phyloP scores from a whole-genome alignment of 805 yeast species.

The Candida koratica region DNA sequence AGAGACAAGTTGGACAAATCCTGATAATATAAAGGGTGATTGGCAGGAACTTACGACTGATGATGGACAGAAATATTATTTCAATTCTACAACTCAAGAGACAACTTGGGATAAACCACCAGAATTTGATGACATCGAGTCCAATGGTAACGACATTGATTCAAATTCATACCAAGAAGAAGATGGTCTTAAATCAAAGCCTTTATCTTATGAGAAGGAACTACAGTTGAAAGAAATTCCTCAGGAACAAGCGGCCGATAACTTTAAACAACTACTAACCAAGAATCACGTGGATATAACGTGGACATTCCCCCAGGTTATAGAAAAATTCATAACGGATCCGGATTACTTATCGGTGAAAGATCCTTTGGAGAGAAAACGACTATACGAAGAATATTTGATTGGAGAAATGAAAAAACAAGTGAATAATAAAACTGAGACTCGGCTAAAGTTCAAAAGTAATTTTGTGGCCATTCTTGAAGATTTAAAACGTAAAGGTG shows the following conservation, averaged over 20 bases:
- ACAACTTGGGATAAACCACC: constrained; percentile 81
- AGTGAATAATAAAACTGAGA: constrained; percentile 47
- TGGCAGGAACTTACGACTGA: constrained; percentile 49
- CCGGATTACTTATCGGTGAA: constrained; percentile 65
- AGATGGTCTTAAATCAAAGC: constrained; percentile 3
- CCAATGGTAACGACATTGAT: neutral
- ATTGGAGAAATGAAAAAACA: constrained; percentile 42
- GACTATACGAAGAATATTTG: constrained; percentile 62
- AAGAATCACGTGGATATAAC: constrained; percentile 60
- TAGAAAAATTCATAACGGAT: constrained; percentile 53
- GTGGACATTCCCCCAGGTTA: constrained; percentile 70
- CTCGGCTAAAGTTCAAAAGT: constrained; percentile 51
- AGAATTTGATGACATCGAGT: constrained; percentile 28
- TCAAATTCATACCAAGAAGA: neutral
- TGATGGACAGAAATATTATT: constrained; percentile 64
- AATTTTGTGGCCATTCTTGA: constrained; percentile 50
- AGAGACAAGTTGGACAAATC: constrained; percentile 80
- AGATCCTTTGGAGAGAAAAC: constrained; percentile 58
- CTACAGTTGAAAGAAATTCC: constrained; percentile 1
- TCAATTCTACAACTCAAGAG: constrained; percentile 57
- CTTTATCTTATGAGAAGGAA: constrained; percentile 4
- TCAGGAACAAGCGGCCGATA: constrained; percentile 34
- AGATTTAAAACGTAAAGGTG: constrained; percentile 25
- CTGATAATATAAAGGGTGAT: constrained; percentile 43
- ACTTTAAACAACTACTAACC: constrained; percentile 51